phyloP scores from a whole-genome alignment of 768 basidiomycete species.

The Saitozyma podzolica region DNA sequence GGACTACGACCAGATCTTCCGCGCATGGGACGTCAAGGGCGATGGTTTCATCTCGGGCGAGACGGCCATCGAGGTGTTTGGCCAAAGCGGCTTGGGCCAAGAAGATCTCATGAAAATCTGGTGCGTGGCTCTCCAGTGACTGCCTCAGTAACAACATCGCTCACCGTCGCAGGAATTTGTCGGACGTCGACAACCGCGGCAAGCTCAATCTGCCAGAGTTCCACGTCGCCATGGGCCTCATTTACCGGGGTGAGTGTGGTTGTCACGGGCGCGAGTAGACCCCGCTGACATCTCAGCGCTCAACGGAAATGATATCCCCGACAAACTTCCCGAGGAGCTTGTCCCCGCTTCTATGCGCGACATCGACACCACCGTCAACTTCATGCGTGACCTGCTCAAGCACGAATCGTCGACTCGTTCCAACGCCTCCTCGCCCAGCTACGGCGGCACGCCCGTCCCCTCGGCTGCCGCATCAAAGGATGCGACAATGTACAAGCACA shows the following conservation, averaged over 20 bases:
- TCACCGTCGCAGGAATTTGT: conserved; percentile 69
- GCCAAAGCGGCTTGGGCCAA: conserved; percentile 81
- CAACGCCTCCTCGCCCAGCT: conserved; percentile 41
- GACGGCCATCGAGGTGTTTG: conserved; percentile 88
- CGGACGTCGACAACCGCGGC: conserved; percentile 89
- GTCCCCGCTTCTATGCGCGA: conserved; percentile 88
- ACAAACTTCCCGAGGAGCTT: conserved; percentile 80
- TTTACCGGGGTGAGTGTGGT: conserved; percentile 81
- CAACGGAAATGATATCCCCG: conserved; percentile 88
- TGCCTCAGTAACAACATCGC: not conserved
- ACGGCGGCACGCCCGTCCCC: conserved; percentile 20
- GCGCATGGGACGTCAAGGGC: conserved; percentile 81
- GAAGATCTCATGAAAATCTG: conserved; percentile 92
- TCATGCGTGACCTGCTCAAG: conserved; percentile 81
- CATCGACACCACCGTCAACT: conserved; percentile 82
- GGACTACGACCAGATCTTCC: conserved; percentile 92
- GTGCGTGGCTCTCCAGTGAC: conserved; percentile 56
- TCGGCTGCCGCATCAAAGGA: conserved; percentile 58
- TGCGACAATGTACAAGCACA: conserved; percentile 88
- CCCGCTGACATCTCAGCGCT: conserved; percentile 61
- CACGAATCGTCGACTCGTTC: conserved; percentile 71
- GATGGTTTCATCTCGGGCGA: conserved; percentile 82
- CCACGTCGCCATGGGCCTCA: conserved; percentile 97
- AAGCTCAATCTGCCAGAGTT: conserved; percentile 95
- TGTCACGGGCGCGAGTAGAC: not conserved